Evolutionary conservation across 2,329 filamentous ascomycete species (phyloP), one percentile per base, ranked within the genome.

Genomic region (Microdochium trichocladiopsis): DNA sequence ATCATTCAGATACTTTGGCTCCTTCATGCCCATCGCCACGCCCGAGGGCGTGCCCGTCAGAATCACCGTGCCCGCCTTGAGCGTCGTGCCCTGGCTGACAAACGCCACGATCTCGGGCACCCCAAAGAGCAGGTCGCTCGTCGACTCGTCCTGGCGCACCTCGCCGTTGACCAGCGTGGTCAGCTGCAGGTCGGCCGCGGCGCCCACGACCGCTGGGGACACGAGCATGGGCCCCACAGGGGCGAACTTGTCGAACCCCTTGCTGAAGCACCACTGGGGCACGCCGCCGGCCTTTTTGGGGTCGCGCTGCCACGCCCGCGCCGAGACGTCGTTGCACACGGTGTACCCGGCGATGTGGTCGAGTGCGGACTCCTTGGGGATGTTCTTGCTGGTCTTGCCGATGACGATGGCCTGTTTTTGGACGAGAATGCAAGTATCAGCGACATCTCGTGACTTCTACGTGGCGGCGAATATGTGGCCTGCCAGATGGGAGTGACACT

Each of bases 1-100:
- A 74, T 95, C 88, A 66, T 91, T 84, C 28, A 97, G 71, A 73
- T 95, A 90, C 74, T 86, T 84, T 33, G 91, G 92, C 90, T 28
- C 93, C 77, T 72, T 99, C 92, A 2, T 94, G 94, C 1, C 88
- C 84, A 55, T 84, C 82, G 2, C 41, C 60, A 57, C 59, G 58
- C 73, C 73, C 41, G 65, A 65, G 2, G 73, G 73, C 0, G 74
- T 78, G 4, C 73, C 74, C 0, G 73, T 76, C 66, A 76, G 66
- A 8, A 76, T 74, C 2, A 76, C 61, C 3, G 64, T 68, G 1
- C 74, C 73, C n/a, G 67, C 66, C 22, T 68, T 59, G 0, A 76
- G 56, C 0, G 73, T 76, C 0, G 72, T 76, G 2, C 73, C 73
- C 0, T 65, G 61, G 0, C 69, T 72, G 0, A 74, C 55, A 45